Evolutionary conservation across 2,329 filamentous ascomycete species (phyloP).

Genomic region (Aspergillus tanneri): DNA sequence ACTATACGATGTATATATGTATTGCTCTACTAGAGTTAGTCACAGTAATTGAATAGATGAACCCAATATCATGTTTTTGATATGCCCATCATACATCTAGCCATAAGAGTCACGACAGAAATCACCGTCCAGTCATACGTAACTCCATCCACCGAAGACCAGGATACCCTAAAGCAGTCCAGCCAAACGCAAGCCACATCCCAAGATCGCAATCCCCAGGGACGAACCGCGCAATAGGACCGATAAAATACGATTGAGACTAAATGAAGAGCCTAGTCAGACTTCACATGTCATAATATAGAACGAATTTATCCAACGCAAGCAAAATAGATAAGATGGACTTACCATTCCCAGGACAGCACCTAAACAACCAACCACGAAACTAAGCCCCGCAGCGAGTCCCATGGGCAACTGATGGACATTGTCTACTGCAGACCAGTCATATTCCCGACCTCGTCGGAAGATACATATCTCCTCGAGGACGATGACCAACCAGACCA

Average conservation of each 20-base stretch:
- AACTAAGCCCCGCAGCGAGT: conserved; percentile 36
- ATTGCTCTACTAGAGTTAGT: too few species aligned
- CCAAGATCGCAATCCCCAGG: conserved; percentile 34
- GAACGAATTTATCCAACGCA: background rate
- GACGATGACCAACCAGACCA: conserved; percentile 41
- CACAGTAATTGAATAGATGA: too few species aligned
- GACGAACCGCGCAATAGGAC: conserved; percentile 32
- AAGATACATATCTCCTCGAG: conserved; percentile 45
- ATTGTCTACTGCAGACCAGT: conserved; percentile 42
- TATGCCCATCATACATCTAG: background rate
- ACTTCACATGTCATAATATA: background rate
- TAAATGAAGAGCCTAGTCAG: conserved; percentile 3
- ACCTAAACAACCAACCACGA: conserved; percentile 37
- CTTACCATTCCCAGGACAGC: conserved; percentile 40
- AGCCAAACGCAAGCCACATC: conserved; percentile 33
- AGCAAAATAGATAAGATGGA: background rate
- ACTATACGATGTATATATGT: too few species aligned
- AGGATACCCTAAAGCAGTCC: conserved; percentile 33
- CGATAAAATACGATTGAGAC: conserved; percentile 38
- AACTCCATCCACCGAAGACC: conserved; percentile 33
- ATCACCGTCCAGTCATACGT: conserved; percentile 25
- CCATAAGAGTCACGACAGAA: background rate
- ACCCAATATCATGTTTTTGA: too few species aligned
- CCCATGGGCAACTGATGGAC: conserved; percentile 38
- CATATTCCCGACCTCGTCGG: conserved; percentile 33